A percentile compares a stretch with the other conserved stretches of the same genome.
These are phyloP conservation scores for Peterozyma xylosa DNA, from an alignment of 805 yeast genomes.

Conservation along the genomic window DNA sequence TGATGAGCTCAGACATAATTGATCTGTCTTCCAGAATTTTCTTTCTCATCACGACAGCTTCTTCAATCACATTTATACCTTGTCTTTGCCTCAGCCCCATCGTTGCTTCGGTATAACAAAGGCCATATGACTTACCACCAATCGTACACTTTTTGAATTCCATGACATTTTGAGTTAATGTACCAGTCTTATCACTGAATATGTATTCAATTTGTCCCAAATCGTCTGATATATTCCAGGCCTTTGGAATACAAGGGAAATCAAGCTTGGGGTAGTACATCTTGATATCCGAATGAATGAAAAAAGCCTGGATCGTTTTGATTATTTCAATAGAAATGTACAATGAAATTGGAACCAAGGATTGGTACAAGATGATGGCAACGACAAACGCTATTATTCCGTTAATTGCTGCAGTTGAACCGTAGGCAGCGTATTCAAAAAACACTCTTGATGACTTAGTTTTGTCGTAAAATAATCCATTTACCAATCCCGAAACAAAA, in stretches of 20 bases:
- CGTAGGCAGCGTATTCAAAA: conserved; percentile 67
- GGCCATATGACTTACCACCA: conserved; percentile 64
- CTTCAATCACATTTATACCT: conserved; percentile 68
- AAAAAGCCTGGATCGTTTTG: conserved; percentile 75
- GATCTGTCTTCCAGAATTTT: conserved; percentile 50
- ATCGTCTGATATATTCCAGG: conserved; percentile 84
- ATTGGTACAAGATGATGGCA: conserved; percentile 67
- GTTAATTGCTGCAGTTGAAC: conserved; percentile 55
- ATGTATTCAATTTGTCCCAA: conserved; percentile 81
- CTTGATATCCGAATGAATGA: conserved; percentile 66
- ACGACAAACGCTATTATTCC: conserved; percentile 73
- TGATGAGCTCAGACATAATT: conserved; percentile 46
- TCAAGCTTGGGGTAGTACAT: conserved; percentile 66
- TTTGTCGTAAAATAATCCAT: conserved; percentile 55
- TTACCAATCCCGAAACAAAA: conserved; percentile 61
- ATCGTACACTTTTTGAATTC: conserved; percentile 78
- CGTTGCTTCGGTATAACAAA: conserved; percentile 77
- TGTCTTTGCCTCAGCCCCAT: conserved; percentile 74
- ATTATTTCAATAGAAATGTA: conserved; percentile 79
- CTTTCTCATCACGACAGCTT: conserved; percentile 41
- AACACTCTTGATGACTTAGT: conserved; percentile 44
- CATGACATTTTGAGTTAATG: conserved; percentile 79
- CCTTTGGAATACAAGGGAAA: conserved; percentile 77
- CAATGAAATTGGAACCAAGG: conserved; percentile 76
- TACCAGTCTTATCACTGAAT: conserved; percentile 81